Conservation (phyloP, 768 basidiomycete species). For the Sistotremastrum niveocremeum region DNA sequence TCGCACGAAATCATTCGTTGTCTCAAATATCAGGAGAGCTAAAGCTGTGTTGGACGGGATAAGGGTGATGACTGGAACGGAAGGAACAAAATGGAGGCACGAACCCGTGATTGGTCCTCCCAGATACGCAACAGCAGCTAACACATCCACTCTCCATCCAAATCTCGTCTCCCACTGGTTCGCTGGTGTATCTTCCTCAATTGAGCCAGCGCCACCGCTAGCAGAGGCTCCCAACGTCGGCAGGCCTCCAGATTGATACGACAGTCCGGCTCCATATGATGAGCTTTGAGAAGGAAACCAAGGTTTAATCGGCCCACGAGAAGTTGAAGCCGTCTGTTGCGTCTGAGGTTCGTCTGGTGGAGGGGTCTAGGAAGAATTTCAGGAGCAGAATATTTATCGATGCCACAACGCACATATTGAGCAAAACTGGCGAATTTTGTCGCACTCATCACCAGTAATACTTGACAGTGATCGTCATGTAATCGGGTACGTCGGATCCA, state of each 20-base stretch:
- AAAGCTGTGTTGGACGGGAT: slow-evolving; percentile 31
- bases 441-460: slow-evolving; percentile 16
- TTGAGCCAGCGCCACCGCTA: slow-evolving; percentile 21
- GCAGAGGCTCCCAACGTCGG: slow-evolving; percentile 40
- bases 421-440: slow-evolving; percentile 39
- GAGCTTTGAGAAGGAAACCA: slow-evolving; percentile 37
- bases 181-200: slow-evolving; percentile 27
- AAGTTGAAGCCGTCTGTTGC: slow-evolving; percentile 13
- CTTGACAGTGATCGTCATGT: too few relatives aligned
- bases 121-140: slow-evolving; percentile 51
- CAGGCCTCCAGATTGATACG: slow-evolving; percentile 61
- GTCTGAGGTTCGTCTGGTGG: slow-evolving; percentile 41
- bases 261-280: slow-evolving; percentile 20
- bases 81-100: slow-evolving; percentile 9
- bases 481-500: too few relatives aligned
- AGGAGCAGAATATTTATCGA: neutral
- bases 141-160: slow-evolving; percentile 51
- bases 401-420: slow-evolving; percentile 34
- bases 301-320: slow-evolving; percentile 22
- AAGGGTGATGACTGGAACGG: neutral
- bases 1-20: slow-evolving; percentile 60
- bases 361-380: slow-evolving; percentile 26
- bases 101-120: slow-evolving; percentile 62
- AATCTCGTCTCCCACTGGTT: slow-evolving; percentile 63
- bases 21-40: slow-evolving; percentile 55